Evolutionary conservation across 768 basidiomycete species (phyloP).

Genomic region (Mycena kentingensis): DNA sequence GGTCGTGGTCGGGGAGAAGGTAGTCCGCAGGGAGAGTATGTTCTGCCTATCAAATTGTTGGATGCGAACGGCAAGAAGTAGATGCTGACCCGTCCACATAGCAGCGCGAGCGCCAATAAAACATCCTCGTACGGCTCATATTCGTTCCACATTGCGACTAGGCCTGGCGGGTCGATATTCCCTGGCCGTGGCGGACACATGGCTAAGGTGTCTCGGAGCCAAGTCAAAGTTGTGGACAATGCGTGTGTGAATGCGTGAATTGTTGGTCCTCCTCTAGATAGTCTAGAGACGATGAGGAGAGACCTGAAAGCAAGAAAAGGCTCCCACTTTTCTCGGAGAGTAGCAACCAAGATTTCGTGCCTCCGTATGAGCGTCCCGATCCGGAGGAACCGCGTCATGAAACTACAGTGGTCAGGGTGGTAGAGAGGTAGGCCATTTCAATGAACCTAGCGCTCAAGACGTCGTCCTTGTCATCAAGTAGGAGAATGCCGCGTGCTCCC

Average conservation of each 20-base stretch:
- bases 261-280: constrained; percentile 50
- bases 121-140: constrained; percentile 53
- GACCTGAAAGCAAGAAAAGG: not conserved
- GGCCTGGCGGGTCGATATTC: constrained; percentile 26
- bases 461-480: constrained; percentile 61
- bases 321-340: constrained; percentile 52
- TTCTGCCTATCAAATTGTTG: constrained; percentile 32
- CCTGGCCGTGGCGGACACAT: constrained; percentile 39
- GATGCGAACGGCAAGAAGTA: constrained; percentile 1
- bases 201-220: constrained; percentile 50
- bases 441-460: constrained; percentile 57
- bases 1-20: constrained; percentile 42
- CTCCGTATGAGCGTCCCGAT: constrained; percentile 72
- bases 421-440: not conserved
- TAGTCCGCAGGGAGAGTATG: constrained; percentile 41
- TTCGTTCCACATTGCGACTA: constrained; percentile 50
- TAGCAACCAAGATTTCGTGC: constrained; percentile 54
- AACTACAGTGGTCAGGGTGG: constrained; percentile 36
- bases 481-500: constrained; percentile 38
- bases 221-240: constrained; percentile 54
- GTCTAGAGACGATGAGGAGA: constrained; percentile 34
- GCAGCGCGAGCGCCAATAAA: constrained; percentile 50
- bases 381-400: constrained; percentile 61
- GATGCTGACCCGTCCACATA: constrained; percentile 61
- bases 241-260: constrained; percentile 69